Base-by-base conservation (phyloP, 306 rosid genomes). In the Hippophae tibetana region DNA sequence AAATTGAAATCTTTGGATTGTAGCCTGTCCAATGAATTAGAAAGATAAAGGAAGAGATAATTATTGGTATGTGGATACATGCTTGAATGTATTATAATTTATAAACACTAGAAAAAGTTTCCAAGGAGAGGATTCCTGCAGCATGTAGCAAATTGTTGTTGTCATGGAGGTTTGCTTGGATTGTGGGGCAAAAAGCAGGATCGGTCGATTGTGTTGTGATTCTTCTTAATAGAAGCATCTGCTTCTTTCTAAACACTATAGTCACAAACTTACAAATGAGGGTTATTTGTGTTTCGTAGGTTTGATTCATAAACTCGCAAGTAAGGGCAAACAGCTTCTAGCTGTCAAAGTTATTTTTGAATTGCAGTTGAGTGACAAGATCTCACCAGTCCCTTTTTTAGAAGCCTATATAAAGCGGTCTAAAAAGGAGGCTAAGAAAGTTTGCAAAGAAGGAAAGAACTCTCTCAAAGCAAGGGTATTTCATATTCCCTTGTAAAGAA, bases 311-410 rank as follows among this genome's bases (percentile, higher is more conserved):
- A 90, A 80, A 77, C 85, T 86, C 63, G 42, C 73, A 61, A 64
- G 57, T 42, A 75, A 56, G 60, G 83, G 87, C 18, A 86, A 84
- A 66, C 75, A 80, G 52, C 72, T 77, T 58, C 69, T 75, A 58
- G 90, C 97, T 57, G 82, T 84, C 74, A 84, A 80, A 69, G 82
- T 82, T 60, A 71, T 80, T 69, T 77, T 74, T 48, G 95, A 86
- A 66, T 82, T 80, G 72, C 63, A 77, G 69, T 81, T 84, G 70
- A 76, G 82, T 50, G 81, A 80, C 51, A 79, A 73, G 74, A 73
- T 84, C 76, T 82, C 95, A 44, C 88, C 94, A 10, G 82, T 82
- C 47, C 72, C 90, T 63, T 53, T 90, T 58, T 72, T 90, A 80
- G 67, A 82, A 76, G 80, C 79, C 46, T 76, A 63, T 56, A 76